Evolutionary conservation across 2,329 filamentous ascomycete species (phyloP).

Genomic region (Aspergillus floridensis): DNA sequence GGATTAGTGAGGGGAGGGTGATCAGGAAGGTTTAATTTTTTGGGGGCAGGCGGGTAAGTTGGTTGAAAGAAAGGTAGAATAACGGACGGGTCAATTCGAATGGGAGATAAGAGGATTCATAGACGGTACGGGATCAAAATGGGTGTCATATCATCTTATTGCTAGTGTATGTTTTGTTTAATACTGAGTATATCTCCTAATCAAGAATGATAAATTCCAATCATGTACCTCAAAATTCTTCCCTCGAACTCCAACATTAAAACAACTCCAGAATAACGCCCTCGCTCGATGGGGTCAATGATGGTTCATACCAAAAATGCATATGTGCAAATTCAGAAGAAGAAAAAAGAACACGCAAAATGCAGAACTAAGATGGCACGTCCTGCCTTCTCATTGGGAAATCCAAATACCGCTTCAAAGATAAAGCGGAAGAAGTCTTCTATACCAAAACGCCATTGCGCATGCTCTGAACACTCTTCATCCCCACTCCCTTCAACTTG

Average conservation of each 20-base stretch:
- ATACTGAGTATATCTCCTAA: too few relatives aligned
- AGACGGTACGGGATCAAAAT: too few relatives aligned
- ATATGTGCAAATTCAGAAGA: slow-evolving; percentile 5
- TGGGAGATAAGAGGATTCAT: background rate
- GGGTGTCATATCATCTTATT: too few relatives aligned
- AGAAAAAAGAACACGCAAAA: background rate
- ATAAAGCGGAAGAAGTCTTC: background rate
- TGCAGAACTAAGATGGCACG: too few relatives aligned
- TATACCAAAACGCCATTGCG: slow-evolving; percentile 42
- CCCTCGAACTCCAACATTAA: background rate
- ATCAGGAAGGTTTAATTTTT: slow-evolving; percentile 19
- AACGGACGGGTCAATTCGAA: background rate
- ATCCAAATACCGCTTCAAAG: too few relatives aligned
- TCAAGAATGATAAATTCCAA: background rate
- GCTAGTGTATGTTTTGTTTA: too few relatives aligned
- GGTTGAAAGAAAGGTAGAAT: background rate
- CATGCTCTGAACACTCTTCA: slow-evolving; percentile 49
- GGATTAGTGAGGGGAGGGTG: slow-evolving; percentile 25
- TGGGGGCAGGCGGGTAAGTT: slow-evolving; percentile 13
- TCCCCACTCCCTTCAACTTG: slow-evolving; percentile 45
- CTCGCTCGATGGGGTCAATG: slow-evolving; percentile 22
- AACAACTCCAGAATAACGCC: slow-evolving; percentile 14
- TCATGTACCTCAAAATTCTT: background rate
- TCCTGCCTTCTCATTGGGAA: too few relatives aligned
- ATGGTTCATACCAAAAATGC: background rate